These are phyloP conservation scores for Quercus phellos DNA, from an alignment of 331 rosid species.

Conservation along the genomic window DNA sequence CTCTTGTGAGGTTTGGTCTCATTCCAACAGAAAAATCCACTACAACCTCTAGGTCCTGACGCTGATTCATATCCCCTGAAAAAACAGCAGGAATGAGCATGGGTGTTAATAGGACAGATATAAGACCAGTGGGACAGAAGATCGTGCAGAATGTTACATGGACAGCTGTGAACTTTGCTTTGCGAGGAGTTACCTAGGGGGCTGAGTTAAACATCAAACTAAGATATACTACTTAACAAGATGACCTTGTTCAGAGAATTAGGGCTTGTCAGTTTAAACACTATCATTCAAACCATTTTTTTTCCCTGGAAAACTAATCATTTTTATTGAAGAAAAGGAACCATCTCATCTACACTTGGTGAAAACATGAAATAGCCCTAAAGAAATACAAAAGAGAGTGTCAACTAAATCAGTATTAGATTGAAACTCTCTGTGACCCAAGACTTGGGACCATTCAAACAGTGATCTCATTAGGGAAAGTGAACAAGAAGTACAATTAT, in stretches of 20 bases:
- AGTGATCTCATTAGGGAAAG: no score
- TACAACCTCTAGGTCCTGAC: constrained; percentile 65
- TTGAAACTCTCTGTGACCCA: no score
- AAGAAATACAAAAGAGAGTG: no score
- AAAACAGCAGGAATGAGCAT: constrained; percentile 11
- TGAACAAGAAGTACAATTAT: no score
- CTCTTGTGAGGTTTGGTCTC: constrained; percentile 46
- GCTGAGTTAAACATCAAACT: not conserved
- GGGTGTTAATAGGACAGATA: not conserved
- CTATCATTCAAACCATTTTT: not conserved
- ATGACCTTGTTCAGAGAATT: not conserved
- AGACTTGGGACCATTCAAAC: no score
- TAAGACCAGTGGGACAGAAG: not conserved
- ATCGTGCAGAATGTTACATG: not conserved
- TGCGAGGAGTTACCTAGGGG: not conserved
- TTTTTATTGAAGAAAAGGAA: no score
- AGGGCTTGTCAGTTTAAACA: not conserved
- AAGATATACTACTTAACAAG: not conserved
- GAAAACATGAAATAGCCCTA: no score
- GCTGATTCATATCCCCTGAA: constrained; percentile 83
- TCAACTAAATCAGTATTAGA: no score
- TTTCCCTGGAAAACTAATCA: no score
- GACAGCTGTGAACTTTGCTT: not conserved
- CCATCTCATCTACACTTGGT: no score
- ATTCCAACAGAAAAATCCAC: constrained; percentile 82